Percentiles rank a stretch among this genome's conserved stretches.
phyloP scores from a whole-genome alignment of 176 grass and related monocot species.

The Eremochloa ophiuroides region DNA sequence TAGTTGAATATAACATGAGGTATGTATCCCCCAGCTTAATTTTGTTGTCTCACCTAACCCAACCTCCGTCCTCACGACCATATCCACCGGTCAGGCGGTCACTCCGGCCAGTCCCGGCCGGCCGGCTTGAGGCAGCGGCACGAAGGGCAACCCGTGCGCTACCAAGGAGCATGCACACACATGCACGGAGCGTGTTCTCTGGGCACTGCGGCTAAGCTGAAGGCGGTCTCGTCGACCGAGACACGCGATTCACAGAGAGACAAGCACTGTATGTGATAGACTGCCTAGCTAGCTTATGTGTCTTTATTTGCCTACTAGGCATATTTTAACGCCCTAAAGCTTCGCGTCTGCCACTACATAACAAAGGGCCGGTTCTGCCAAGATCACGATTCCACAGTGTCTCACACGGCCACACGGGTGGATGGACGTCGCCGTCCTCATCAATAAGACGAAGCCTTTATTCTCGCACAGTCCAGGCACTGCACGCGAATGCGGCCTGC shows the following conservation, averaged over 20 bases:
- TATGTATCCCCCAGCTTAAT: too few species aligned
- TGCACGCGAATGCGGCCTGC: conserved; percentile 9
- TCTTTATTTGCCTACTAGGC: neutral
- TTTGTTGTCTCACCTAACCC: too few species aligned
- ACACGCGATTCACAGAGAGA: neutral
- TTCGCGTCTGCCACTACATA: conserved; percentile 32
- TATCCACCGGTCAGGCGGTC: too few species aligned
- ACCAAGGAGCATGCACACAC: neutral
- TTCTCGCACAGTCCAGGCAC: conserved; percentile 33
- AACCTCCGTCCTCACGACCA: too few species aligned
- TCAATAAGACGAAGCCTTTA: conserved; percentile 25
- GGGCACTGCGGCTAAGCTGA: neutral
- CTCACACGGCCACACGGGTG: conserved; percentile 30
- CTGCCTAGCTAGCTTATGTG: neutral
- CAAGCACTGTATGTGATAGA: neutral
- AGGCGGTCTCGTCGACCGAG: neutral
- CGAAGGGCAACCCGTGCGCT: neutral
- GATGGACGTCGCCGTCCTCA: conserved; percentile 35
- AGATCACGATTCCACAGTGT: conserved; percentile 27
- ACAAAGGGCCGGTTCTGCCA: conserved; percentile 13
- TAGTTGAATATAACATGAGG: too few species aligned
- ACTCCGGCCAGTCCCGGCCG: neutral
- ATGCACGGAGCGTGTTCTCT: neutral
- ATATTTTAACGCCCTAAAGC: conserved; percentile 37
- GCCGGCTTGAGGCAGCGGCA: neutral